Evolutionary conservation across 768 basidiomycete genomes (phyloP).

Genomic region (Auriscalpium microsporum): DNA sequence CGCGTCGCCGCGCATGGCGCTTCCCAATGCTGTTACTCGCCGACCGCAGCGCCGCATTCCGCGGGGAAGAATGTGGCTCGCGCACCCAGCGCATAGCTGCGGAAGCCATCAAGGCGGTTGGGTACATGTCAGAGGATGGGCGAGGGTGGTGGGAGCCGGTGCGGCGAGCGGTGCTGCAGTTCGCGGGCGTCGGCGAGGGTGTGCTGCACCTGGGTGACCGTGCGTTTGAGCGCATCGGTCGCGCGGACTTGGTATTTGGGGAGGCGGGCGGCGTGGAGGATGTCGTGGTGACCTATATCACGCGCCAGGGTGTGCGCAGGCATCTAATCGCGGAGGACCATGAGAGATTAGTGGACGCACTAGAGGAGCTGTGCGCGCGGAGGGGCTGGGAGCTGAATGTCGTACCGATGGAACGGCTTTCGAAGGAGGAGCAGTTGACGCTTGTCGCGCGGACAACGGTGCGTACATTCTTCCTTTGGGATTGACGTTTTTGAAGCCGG

Average conservation of each 20-base stretch:
- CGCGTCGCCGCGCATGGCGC: slow-evolving; percentile 43
- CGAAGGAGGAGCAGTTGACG: slow-evolving; percentile 68
- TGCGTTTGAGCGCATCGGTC: slow-evolving; percentile 8
- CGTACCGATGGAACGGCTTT: slow-evolving; percentile 54
- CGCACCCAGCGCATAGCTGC: slow-evolving; percentile 66
- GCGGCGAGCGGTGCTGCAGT: slow-evolving; percentile 54
- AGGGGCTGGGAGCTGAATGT: slow-evolving; percentile 53
- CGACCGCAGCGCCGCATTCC: slow-evolving; percentile 71
- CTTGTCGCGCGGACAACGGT: slow-evolving; percentile 65
- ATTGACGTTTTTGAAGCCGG: not conserved
- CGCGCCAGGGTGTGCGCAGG: slow-evolving; percentile 51
- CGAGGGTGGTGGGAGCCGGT: slow-evolving; percentile 79
- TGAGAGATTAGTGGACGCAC: slow-evolving; percentile 38
- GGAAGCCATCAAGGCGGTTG: slow-evolving; percentile 38
- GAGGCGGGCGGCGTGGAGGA: slow-evolving; percentile 22
- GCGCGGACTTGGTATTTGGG: not conserved
- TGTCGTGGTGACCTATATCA: slow-evolving; percentile 66
- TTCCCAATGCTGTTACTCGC: slow-evolving; percentile 63
- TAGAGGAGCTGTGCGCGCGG: slow-evolving; percentile 40
- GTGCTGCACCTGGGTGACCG: slow-evolving; percentile 22
- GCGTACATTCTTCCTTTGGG: slow-evolving; percentile 17
- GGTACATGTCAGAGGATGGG: slow-evolving; percentile 19
- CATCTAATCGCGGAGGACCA: slow-evolving; percentile 52
- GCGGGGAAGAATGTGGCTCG: slow-evolving; percentile 53
- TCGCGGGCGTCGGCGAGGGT: slow-evolving; percentile 42